Conservation (phyloP, 768 basidiomycete species). For the Leccinum obscurum region DNA sequence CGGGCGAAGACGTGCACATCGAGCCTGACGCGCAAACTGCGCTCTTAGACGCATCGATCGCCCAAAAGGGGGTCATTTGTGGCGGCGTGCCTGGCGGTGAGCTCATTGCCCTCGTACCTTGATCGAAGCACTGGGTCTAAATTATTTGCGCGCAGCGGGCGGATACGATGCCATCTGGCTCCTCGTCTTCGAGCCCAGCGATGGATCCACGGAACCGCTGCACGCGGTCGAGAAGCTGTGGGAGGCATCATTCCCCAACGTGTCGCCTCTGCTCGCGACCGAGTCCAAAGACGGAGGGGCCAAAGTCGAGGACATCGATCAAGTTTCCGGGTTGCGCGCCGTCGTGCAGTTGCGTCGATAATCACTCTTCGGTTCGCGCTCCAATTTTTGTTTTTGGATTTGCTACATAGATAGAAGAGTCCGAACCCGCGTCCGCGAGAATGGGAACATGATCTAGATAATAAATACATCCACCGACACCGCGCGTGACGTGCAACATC, state of each 20-base stretch:
- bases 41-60: slow-evolving; percentile 75
- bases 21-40: slow-evolving; percentile 87
- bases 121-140: not conserved
- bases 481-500: slow-evolving; percentile 40
- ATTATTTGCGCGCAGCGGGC: slow-evolving; percentile 60
- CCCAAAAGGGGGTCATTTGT: slow-evolving; percentile 82
- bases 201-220: slow-evolving; percentile 50
- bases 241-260: slow-evolving; percentile 52
- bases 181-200: slow-evolving; percentile 66
- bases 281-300: slow-evolving; percentile 72
- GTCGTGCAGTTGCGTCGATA: slow-evolving; percentile 32
- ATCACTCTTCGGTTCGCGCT: not conserved
- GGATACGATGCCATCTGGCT: slow-evolving; percentile 98
- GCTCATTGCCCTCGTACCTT: slow-evolving; percentile 24
- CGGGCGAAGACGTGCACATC: slow-evolving; percentile 69
- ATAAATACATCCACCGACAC: slow-evolving; percentile 25
- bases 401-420: slow-evolving; percentile 10
- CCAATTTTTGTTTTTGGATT: not conserved
- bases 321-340: slow-evolving; percentile 54
- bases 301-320: slow-evolving; percentile 58
- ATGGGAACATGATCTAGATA: slow-evolving; percentile 6
- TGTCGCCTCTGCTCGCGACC: slow-evolving; percentile 69
- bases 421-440: slow-evolving; percentile 6
- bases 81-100: slow-evolving; percentile 96
- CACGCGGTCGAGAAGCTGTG: slow-evolving; percentile 68